These are phyloP conservation scores for Avena eriantha DNA, from an alignment of 176 grass and related monocot species.

Conservation along the genomic window DNA sequence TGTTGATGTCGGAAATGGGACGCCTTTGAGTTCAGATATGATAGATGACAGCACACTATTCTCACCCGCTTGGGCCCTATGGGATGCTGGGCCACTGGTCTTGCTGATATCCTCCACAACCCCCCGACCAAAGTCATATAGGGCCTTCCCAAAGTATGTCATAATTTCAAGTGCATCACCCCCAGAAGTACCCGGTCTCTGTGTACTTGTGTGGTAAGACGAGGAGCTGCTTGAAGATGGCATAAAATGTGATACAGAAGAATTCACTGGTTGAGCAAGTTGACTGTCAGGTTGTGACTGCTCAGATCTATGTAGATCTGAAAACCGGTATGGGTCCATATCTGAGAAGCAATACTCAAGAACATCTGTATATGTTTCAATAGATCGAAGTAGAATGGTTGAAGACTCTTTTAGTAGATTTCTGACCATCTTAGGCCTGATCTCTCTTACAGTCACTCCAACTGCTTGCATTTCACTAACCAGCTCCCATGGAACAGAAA, in stretches of 20 bases:
- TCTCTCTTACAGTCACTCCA: conserved; percentile 80
- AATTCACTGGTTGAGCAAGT: conserved; percentile 45
- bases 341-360: conserved; percentile 95
- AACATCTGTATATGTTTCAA: conserved; percentile 92
- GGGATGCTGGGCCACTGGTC: conserved; percentile 49
- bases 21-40: conserved; percentile 75
- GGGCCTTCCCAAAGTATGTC: conserved; percentile 92
- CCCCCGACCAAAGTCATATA: conserved; percentile 93
- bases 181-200: conserved; percentile 63
- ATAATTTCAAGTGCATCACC: conserved; percentile 95
- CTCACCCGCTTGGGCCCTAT: conserved; percentile 62
- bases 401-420: conserved; percentile 86
- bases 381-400: conserved; percentile 83
- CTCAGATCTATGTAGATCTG: conserved; percentile 51
- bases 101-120: conserved; percentile 96
- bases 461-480: conserved; percentile 91
- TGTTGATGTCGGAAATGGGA: conserved; percentile 87
- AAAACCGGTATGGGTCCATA: conserved; percentile 70
- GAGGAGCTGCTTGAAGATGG: conserved; percentile 47
- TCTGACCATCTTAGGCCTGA: conserved; percentile 93
- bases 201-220: conserved; percentile 48
- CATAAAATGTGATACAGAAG: conserved; percentile 36
- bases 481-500: conserved; percentile 96
- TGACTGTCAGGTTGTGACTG: conserved; percentile 46
- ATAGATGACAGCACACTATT: conserved; percentile 68